Evolutionary conservation across 768 basidiomycete genomes (phyloP), one percentile per base, ranked within the genome.

Genomic region (Naematelia aurantialba): DNA sequence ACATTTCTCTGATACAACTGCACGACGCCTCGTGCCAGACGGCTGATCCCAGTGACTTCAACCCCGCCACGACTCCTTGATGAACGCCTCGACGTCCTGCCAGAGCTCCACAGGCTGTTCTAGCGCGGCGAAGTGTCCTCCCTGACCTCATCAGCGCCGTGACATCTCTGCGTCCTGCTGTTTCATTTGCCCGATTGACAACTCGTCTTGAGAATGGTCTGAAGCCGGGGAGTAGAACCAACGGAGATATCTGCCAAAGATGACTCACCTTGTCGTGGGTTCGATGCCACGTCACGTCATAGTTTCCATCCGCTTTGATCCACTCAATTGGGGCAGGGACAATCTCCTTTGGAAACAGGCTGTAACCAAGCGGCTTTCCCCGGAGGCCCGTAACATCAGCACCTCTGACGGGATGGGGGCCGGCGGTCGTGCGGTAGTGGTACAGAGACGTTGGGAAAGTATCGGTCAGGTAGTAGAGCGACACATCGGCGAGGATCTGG

Each of bases 51-150:
- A n/a, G n/a, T n/a, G n/a, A n/a, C n/a, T n/a, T n/a, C n/a, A n/a
- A n/a, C n/a, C n/a, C n/a, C n/a, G 34, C 73, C 70, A 75, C 17
- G 54, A 59, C 14, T 52, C 58, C 17, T 81, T 50, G 8, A 78
- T 46, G 48, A 77, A 78, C 17, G 74, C 76, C 54, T 71, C 66
- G 1, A 78, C 55, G 56, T 78, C 77, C 31, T 62, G 47, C 55
- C 60, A 69, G 1, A 77, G 56, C 46, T 55, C 58, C 13, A 66
- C 72, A 3, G 78, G 77, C 19, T 56, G 25, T 54, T 79, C 77
- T 1, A 76, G 46, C 1, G 76, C 76, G 10, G 78, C 77, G 63
- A 78, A 78, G 52, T 79, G 78, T 3, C 78, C 74, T 4, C 72
- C 72, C 66, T 66, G 55, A 46, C 10, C 34, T 47, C 34, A 59